A percentile compares a stretch with the other conserved stretches of the same genome.
Evolutionary conservation across 352 stramenopile species (phyloP).

Genomic region (Pythium biforme): DNA sequence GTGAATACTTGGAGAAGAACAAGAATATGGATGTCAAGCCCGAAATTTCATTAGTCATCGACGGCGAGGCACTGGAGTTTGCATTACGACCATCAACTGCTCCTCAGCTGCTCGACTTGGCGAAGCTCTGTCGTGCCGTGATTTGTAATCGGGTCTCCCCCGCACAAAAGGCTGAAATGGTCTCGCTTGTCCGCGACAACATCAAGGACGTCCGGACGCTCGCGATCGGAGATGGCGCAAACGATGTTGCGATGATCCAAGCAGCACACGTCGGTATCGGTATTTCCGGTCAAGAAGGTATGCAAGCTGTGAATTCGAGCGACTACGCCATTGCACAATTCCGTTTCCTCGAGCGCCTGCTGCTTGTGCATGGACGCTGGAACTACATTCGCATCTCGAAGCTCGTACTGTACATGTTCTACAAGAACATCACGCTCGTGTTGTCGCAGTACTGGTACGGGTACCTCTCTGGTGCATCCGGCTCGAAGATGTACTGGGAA

Average conservation of each 20-base stretch:
- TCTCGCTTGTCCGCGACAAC: conserved; percentile 90
- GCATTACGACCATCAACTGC: conserved; percentile 44
- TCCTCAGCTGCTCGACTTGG: conserved; percentile 47
- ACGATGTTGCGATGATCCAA: conserved; percentile 97
- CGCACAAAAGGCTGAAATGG: conserved; percentile 92
- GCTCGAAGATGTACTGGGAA: conserved; percentile 84
- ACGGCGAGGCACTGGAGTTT: conserved; percentile 75
- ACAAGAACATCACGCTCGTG: conserved; percentile 94
- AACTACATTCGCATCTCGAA: conserved; percentile 94
- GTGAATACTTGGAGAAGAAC: conserved; percentile 46
- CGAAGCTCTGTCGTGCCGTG: conserved; percentile 85
- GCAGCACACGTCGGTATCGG: conserved; percentile 91
- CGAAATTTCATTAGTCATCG: conserved; percentile 70
- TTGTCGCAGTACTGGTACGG: conserved; percentile 90
- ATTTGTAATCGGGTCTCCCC: conserved; percentile 93
- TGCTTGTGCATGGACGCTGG: conserved; percentile 93
- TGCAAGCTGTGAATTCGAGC: conserved; percentile 93
- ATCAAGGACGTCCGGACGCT: conserved; percentile 83
- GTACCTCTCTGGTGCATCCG: conserved; percentile 92
- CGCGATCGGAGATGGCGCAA: conserved; percentile 94
- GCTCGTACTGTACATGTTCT: conserved; percentile 93
- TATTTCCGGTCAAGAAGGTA: conserved; percentile 92
- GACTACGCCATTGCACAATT: conserved; percentile 96
- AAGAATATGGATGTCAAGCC: conserved; percentile 39
- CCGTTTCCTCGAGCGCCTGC: conserved; percentile 86